Percentiles rank a stretch among this genome's conserved stretches.
These are phyloP conservation scores for Neurospora tetraspora DNA, from an alignment of 495 filamentous ascomycete species.

Conservation along the genomic window DNA sequence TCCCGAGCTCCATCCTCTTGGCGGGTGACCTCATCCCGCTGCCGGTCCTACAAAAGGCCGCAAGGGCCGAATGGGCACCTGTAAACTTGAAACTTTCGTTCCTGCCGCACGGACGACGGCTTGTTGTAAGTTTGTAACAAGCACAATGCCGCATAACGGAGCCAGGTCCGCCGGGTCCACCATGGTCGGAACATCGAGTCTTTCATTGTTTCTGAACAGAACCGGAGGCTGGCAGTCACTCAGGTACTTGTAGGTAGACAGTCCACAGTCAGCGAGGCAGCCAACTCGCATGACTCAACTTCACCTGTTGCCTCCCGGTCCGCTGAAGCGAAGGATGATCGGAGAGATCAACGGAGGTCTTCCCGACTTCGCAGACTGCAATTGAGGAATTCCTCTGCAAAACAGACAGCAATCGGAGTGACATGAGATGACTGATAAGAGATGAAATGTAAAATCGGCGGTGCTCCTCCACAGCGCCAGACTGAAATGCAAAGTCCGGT, in stretches of 20 bases:
- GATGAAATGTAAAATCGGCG: background rate
- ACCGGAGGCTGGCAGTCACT: background rate
- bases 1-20: background rate
- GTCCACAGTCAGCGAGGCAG: background rate
- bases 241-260: background rate
- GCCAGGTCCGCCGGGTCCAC: background rate
- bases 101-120: background rate
- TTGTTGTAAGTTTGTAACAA: background rate
- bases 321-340: background rate
- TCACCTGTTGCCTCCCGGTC: background rate
- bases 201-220: background rate
- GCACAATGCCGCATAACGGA: background rate
- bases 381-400: background rate
- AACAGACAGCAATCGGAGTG: background rate
- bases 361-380: background rate
- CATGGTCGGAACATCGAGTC: background rate
- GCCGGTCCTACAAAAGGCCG: background rate
- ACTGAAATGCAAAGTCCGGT: background rate
- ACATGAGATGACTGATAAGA: background rate
- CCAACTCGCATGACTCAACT: background rate
- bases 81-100: background rate
- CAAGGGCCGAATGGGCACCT: background rate
- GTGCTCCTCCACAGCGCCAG: background rate
- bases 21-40: slow-evolving; percentile 6
- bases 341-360: background rate